Conservation (phyloP, 208 protist genomes). For the Acanthamoeba triangularis region DNA sequence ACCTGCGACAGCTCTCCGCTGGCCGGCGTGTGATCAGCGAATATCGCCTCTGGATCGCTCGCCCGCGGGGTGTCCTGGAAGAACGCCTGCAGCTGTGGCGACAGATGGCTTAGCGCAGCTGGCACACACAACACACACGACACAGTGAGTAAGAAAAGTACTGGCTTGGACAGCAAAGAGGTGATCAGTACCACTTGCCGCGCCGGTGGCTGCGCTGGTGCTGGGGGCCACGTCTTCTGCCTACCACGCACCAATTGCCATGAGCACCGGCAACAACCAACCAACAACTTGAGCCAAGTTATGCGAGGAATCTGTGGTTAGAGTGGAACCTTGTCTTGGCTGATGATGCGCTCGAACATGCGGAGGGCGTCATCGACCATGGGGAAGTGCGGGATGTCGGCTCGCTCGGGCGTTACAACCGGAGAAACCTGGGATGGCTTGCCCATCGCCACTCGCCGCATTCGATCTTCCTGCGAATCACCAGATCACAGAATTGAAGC, state of each 20-base stretch:
- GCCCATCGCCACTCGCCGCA: not conserved
- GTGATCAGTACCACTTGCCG: not conserved
- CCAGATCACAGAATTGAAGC: not conserved
- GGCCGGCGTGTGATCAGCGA: not conserved
- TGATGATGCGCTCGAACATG: slow-evolving; percentile 68
- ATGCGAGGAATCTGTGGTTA: not conserved
- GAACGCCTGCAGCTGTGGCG: slow-evolving; percentile 8
- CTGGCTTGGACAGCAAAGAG: not conserved
- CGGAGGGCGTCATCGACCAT: not conserved
- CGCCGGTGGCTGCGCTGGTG: not conserved
- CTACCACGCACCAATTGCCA: not conserved
- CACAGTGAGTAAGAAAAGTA: not conserved
- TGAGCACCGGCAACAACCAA: too few relatives aligned
- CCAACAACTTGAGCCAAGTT: too few relatives aligned
- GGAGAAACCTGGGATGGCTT: slow-evolving; percentile 38
- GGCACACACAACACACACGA: not conserved
- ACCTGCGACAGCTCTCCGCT: not conserved
- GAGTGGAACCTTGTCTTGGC: slow-evolving; percentile 22
- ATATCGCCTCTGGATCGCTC: slow-evolving; percentile 45
- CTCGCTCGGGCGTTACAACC: not conserved
- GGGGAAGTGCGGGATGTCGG: not conserved
- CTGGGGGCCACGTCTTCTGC: not conserved
- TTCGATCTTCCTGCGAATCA: slow-evolving; percentile 12
- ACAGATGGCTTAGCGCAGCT: not conserved
- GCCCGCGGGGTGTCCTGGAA: slow-evolving; percentile 47